Evolutionary conservation across 2,329 filamentous ascomycete species (phyloP), one percentile per base, ranked within the genome.

Genomic region (Basipetospora sp.): DNA sequence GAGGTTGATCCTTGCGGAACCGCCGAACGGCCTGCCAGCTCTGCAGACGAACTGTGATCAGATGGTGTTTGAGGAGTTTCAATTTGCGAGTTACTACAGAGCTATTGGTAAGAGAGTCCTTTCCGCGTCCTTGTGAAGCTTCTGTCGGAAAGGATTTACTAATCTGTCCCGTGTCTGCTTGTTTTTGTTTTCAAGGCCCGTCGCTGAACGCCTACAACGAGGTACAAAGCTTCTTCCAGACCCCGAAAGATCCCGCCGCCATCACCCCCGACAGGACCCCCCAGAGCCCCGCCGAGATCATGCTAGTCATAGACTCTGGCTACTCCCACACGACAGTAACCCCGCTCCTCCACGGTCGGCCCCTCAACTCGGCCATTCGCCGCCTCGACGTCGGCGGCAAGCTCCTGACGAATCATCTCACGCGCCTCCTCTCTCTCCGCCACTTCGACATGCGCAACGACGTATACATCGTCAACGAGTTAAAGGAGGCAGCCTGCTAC

Each of bases 401-500:
- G 58, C 72, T 93, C 36, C 63, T 98, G 43, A 94, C 88, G 16
- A 96, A 96, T 54, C 81, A 93, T 53, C 67, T 98, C 25, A 88
- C 90, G 34, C 82, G 90, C 40, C 69, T 93, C 13, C 75, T 96
- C 14, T 94, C 87, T 1, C 69, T 92, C 11, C 79, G 90, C 5
- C 86, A 94, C 51, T 94, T 92, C 57, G 88, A 94, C 54, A 87
- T 98, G 75, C 77, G 90, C 44, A 87, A 93, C 55, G 90, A 98
- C 49, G 80, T 82, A 1, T 79, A 92, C 55, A 79, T 96, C 36
- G 85, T 94, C 53, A 94, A 94, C 50, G 83, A 94, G 55, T 87
- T 96, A 57, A 98, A 98, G 53, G 90, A 98, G 54, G 70, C 79
- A 4, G 77, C 81, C 1, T 93, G 84, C 53, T 96, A 81, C 48